Conservation (phyloP, 371 early-diverging fungal genomes). For the Cokeromyces recurvatus region DNA sequence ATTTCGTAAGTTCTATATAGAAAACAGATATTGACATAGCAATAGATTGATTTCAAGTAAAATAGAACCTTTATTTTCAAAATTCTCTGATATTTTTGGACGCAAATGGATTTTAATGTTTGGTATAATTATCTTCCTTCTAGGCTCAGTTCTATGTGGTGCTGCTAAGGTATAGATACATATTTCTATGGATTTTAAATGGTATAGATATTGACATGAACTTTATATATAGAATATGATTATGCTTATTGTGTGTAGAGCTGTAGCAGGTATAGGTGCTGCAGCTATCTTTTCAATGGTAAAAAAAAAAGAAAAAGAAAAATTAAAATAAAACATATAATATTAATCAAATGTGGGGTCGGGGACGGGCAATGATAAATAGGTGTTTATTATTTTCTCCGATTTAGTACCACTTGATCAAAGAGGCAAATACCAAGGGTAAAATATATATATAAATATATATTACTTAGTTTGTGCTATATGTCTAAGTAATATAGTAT, state of each 20-base stretch:
- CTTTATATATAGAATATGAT: conserved; percentile 36
- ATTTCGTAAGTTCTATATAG: conserved; percentile 17
- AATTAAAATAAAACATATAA: too few species aligned
- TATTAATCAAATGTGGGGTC: too few species aligned
- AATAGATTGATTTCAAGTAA: not conserved
- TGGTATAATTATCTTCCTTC: conserved; percentile 54
- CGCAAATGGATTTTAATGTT: conserved; percentile 56
- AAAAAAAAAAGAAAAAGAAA: conserved; percentile 1
- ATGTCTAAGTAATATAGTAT: not conserved
- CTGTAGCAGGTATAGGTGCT: conserved; percentile 59
- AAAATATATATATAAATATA: conserved; percentile 1
- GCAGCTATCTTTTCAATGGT: conserved; percentile 52
- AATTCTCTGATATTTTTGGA: conserved; percentile 73
- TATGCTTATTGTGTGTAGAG: conserved; percentile 62
- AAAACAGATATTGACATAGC: not conserved
- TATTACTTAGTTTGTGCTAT: not conserved
- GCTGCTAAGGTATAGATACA: conserved; percentile 30
- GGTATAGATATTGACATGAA: not conserved
- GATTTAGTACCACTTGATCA: conserved; percentile 55
- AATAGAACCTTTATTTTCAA: conserved; percentile 51
- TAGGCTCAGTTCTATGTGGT: conserved; percentile 62
- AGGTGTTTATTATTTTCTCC: conserved; percentile 59
- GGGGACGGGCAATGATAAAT: too few species aligned
- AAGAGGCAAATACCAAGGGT: conserved; percentile 57
- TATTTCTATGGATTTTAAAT: not conserved